phyloP scores from a whole-genome alignment of 495 filamentous ascomycete genomes.

The Neurospora sp. region DNA sequence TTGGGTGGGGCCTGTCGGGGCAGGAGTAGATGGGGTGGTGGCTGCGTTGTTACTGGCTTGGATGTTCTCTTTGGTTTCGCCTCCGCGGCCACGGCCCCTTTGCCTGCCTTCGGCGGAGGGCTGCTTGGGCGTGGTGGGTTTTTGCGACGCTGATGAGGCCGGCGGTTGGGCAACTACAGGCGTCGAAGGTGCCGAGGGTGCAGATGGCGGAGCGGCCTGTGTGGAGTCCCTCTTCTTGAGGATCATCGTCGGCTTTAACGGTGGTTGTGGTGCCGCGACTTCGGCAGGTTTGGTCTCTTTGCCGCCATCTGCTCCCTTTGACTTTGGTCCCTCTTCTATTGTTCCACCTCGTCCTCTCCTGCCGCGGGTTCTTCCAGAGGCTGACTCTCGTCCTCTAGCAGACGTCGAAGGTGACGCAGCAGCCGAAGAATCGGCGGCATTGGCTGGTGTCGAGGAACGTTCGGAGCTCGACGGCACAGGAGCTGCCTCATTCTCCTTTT shows the following conservation, averaged over 20 bases:
- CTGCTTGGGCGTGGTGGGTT: conserved; percentile 11
- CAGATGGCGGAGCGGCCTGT: conserved; percentile 10
- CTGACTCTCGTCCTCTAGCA: conserved; percentile 11
- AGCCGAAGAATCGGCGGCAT: conserved; percentile 11
- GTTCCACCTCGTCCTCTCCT: conserved; percentile 16
- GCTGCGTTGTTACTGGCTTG: conserved; percentile 15
- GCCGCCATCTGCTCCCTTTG: conserved; percentile 12
- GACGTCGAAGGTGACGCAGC: not conserved
- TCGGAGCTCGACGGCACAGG: conserved; percentile 17
- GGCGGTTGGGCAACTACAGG: conserved; percentile 3
- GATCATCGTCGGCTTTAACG: conserved; percentile 25
- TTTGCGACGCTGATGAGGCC: conserved; percentile 14
- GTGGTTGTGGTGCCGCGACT: conserved; percentile 3
- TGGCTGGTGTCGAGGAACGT: conserved; percentile 13
- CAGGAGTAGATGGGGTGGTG: conserved; percentile 19
- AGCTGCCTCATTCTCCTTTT: conserved; percentile 6
- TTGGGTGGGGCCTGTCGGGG: conserved; percentile 50
- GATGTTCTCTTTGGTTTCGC: conserved; percentile 2
- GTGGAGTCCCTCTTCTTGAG: conserved; percentile 29
- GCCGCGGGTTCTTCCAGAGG: conserved; percentile 16
- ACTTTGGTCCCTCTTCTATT: conserved; percentile 12
- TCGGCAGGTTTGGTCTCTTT: conserved; percentile 9
- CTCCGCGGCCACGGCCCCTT: not conserved
- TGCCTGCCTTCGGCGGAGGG: conserved; percentile 24
- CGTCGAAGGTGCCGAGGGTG: conserved; percentile 17